Conservation (phyloP, 768 basidiomycete species). For the Rhodotorula toruloides region DNA sequence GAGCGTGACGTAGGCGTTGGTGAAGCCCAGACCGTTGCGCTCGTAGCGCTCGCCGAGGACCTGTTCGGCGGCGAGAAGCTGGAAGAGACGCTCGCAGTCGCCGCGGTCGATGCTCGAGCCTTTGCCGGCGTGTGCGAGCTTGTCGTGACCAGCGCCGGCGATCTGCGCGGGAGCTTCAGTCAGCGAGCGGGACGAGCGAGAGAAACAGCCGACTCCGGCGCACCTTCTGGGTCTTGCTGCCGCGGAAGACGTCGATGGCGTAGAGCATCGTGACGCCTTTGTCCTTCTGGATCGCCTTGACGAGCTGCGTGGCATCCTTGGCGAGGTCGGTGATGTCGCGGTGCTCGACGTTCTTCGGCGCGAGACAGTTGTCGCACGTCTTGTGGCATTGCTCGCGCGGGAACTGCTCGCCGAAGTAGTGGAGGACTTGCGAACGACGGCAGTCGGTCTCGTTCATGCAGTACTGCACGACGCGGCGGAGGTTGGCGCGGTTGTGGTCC, state of each 20-base stretch:
- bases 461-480: slow-evolving; percentile 68
- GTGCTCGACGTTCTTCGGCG: slow-evolving; percentile 56
- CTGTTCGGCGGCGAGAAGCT: slow-evolving; percentile 55
- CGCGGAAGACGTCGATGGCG: slow-evolving; percentile 62
- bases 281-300: slow-evolving; percentile 52
- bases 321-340: slow-evolving; percentile 64
- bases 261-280: slow-evolving; percentile 60
- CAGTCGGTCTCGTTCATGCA: slow-evolving; percentile 77
- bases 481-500: slow-evolving; percentile 61
- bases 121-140: slow-evolving; percentile 55
- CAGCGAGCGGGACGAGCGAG: not conserved
- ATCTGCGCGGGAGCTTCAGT: slow-evolving; percentile 43
- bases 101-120: slow-evolving; percentile 54
- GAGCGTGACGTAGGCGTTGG: slow-evolving; percentile 47
- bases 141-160: slow-evolving; percentile 53
- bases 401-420: slow-evolving; percentile 83
- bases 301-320: slow-evolving; percentile 56
- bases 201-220: not conserved
- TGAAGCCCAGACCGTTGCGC: slow-evolving; percentile 49
- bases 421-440: slow-evolving; percentile 76
- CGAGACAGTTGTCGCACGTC: slow-evolving; percentile 78
- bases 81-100: slow-evolving; percentile 63
- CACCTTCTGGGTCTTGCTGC: slow-evolving; percentile 52
- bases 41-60: slow-evolving; percentile 55
- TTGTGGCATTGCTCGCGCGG: slow-evolving; percentile 60